Percentiles rank a stretch among this genome's conserved stretches.
These are phyloP conservation scores for Sistotremastrum suecicum DNA, from an alignment of 768 basidiomycete species.

Conservation along the genomic window DNA sequence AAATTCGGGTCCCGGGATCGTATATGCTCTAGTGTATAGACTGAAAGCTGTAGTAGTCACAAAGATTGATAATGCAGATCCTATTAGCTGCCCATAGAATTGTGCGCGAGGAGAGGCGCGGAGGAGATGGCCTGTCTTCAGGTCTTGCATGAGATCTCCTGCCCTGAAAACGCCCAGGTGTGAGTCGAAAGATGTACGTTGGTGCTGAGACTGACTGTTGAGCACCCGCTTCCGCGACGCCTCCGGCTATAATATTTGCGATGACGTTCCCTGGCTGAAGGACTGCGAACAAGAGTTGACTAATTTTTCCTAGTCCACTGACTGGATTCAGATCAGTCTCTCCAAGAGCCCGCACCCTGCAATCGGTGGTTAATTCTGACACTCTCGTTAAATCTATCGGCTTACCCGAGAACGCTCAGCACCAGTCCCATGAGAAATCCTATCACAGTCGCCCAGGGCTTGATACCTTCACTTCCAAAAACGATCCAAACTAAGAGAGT, in stretches of 20 bases:
- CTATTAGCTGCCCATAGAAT: conserved; percentile 88
- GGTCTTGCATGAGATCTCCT: conserved; percentile 96
- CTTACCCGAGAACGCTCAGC: conserved; percentile 78
- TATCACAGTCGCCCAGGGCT: conserved; percentile 85
- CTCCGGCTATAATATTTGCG: conserved; percentile 96
- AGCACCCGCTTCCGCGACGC: conserved; percentile 93
- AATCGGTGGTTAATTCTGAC: background rate
- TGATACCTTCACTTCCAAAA: conserved; percentile 85
- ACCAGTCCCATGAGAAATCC: conserved; percentile 74
- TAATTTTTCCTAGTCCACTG: conserved; percentile 88
- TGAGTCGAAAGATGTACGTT: background rate
- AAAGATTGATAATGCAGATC: conserved; percentile 75
- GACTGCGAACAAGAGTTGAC: conserved; percentile 88
- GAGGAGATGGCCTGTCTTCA: conserved; percentile 93
- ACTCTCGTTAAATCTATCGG: conserved; percentile 2
- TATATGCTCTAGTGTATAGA: conserved; percentile 77
- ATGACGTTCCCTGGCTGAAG: conserved; percentile 90
- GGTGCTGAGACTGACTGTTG: conserved; percentile 46
- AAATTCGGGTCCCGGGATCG: conserved; percentile 88
- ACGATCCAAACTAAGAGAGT: conserved; percentile 75
- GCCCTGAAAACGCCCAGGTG: conserved; percentile 34
- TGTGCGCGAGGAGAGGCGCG: conserved; percentile 86
- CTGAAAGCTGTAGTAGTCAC: conserved; percentile 81
- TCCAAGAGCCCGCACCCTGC: conserved; percentile 81
- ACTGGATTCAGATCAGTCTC: conserved; percentile 93